Percentiles rank a stretch among this genome's conserved stretches.
phyloP scores from a whole-genome alignment of 139 green algal genomes.

The Mychonastes homosphaera region DNA sequence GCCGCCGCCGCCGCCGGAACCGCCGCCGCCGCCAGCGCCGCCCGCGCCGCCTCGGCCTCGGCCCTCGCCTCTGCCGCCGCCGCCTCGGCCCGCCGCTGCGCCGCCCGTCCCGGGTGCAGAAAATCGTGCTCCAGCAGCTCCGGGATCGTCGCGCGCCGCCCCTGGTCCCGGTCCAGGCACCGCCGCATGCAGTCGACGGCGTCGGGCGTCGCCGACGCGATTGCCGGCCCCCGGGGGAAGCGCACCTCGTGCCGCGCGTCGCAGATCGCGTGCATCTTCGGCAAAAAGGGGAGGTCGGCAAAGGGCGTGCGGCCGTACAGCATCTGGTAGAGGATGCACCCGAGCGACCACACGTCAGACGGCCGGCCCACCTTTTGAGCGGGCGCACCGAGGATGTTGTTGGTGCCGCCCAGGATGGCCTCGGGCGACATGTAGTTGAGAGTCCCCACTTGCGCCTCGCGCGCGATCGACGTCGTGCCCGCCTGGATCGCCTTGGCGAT shows the following conservation, averaged over 20 bases:
- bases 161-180: constrained; percentile 78
- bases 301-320: constrained; percentile 74
- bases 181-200: constrained; percentile 56
- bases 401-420: constrained; percentile 73
- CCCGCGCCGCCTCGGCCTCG: constrained; percentile 21
- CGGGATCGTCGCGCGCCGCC: constrained; percentile 71
- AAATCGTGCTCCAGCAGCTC: constrained; percentile 82
- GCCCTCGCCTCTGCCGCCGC: constrained; percentile 3
- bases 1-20: not conserved
- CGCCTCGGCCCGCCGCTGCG: not conserved
- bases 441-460: constrained; percentile 83
- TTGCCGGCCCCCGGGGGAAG: not conserved
- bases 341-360: constrained; percentile 89
- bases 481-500: constrained; percentile 88
- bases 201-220: constrained; percentile 18
- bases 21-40: not conserved
- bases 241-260: constrained; percentile 39
- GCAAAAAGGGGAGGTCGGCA: constrained; percentile 73
- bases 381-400: constrained; percentile 55
- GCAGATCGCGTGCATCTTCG: constrained; percentile 92
- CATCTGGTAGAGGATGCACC: constrained; percentile 99
- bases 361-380: constrained; percentile 69
- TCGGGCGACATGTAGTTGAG: constrained; percentile 99
- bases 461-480: constrained; percentile 86
- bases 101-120: constrained; percentile 50